Evolutionary conservation across 2,329 filamentous ascomycete species (phyloP), one percentile per base, ranked within the genome.

Genomic region (Lecanosticta acicola): DNA sequence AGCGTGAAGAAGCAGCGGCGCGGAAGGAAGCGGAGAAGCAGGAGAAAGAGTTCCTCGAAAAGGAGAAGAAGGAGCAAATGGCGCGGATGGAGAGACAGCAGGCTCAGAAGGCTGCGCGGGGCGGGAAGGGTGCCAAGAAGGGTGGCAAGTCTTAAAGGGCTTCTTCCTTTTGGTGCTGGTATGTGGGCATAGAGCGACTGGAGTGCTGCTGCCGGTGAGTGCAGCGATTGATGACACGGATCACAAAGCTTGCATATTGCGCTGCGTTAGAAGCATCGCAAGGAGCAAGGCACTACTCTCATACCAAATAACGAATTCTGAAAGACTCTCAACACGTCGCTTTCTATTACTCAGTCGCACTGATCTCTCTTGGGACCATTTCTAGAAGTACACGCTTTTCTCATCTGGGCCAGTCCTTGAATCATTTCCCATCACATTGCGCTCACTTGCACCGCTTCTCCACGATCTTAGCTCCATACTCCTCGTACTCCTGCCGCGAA

Each of bases 401-500:
- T n/a, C n/a, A n/a, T n/a, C n/a, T n/a, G n/a, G n/a, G n/a, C n/a
- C n/a, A n/a, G n/a, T n/a, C n/a, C n/a, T n/a, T n/a, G n/a, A n/a
- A n/a, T n/a, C n/a, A n/a, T n/a, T n/a, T n/a, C n/a, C n/a, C n/a
- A n/a, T n/a, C n/a, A n/a, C n/a, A n/a, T n/a, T n/a, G n/a, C 33
- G 14, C 38, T 41, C 29, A 97, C 73, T 95, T 94, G 78, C 91
- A 97, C 60, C 91, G 78, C 79, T 95, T 96, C 76, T 97, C 91
- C 36, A 97, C 87, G 59, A 97, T 90, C 54, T 81, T 81, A 4
- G 83, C 74, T 1, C 93, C 93, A 66, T 95, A 90, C 74, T 98
- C 94, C 54, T 96, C 89, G 61, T 96, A 97, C 73, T 98, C 93
- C 75, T 95, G 94, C 68, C 83, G 87, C 18, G 85, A 91, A 59